Evolutionary conservation across 768 basidiomycete genomes (phyloP).

Genomic region (Podaxis sp.): DNA sequence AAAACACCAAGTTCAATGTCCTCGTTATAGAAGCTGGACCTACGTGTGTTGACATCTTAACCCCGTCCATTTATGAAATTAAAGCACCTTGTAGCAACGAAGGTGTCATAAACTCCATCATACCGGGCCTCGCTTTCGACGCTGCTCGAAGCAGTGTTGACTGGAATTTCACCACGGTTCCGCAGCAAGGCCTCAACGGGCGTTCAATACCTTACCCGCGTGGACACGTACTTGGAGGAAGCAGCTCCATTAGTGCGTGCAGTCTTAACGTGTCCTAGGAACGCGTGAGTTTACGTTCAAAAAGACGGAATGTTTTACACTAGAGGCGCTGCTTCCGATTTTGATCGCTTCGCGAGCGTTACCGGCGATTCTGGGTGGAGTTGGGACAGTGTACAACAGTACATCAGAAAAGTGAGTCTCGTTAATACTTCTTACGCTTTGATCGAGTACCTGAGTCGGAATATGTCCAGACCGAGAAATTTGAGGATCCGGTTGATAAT

Average conservation of each 20-base stretch:
- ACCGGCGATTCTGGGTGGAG: conserved; percentile 32
- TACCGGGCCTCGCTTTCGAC: not conserved
- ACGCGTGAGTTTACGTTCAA: conserved; percentile 14
- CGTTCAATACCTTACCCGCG: not conserved
- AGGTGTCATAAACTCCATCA: not conserved
- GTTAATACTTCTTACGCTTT: conserved; percentile 13
- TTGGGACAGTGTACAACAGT: conserved; percentile 29
- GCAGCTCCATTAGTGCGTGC: conserved; percentile 26
- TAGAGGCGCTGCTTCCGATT: conserved; percentile 16
- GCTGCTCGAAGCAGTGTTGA: not conserved
- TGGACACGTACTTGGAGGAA: not conserved
- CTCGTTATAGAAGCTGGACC: conserved; percentile 17
- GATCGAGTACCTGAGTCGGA: not conserved
- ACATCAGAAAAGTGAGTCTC: conserved; percentile 21
- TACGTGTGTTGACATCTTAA: conserved; percentile 10
- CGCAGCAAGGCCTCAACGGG: not conserved
- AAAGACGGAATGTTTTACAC: conserved; percentile 25
- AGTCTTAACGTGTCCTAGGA: not conserved
- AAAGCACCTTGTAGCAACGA: not conserved
- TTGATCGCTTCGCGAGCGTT: conserved; percentile 24
- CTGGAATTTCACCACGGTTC: not conserved
- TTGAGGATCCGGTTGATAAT: conserved; percentile 17
- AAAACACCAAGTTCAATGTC: conserved; percentile 14
- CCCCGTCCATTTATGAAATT: not conserved
- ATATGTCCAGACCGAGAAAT: conserved; percentile 16